These are phyloP conservation scores for Solanum pennellii DNA, from an alignment of 257 asterid genomes.

Conservation along the genomic window DNA sequence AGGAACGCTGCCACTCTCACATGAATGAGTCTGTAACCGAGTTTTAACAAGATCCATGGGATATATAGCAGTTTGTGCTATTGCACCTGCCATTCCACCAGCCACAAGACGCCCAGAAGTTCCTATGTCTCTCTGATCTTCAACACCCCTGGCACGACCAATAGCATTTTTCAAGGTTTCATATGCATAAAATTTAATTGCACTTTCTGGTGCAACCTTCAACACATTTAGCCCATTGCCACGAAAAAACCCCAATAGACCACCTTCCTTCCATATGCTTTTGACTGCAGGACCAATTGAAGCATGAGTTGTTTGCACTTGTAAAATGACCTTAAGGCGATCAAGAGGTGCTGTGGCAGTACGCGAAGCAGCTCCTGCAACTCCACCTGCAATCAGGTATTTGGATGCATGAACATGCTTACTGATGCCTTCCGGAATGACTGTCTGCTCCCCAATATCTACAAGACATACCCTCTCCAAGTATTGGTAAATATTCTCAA, in stretches of 20 bases:
- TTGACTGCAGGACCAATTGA: constrained; percentile 59
- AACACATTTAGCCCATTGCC: constrained; percentile 89
- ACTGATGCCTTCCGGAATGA: constrained; percentile 95
- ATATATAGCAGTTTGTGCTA: constrained; percentile 89
- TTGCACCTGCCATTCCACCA: constrained; percentile 99
- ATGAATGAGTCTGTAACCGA: constrained; percentile 66
- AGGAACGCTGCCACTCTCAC: constrained; percentile 66
- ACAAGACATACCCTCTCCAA: constrained; percentile 94
- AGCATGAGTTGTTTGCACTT: constrained; percentile 79
- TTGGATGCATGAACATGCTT: constrained; percentile 79
- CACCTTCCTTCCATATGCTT: constrained; percentile 71
- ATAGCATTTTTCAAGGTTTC: constrained; percentile 64
- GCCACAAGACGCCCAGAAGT: constrained; percentile 65
- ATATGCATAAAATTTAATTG: constrained; percentile 80
- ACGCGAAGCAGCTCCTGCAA: constrained; percentile 97
- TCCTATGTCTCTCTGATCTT: constrained; percentile 48
- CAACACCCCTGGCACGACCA: constrained; percentile 34
- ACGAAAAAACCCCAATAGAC: constrained; percentile 63
- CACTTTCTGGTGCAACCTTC: constrained; percentile 99
- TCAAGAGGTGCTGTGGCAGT: constrained; percentile 97
- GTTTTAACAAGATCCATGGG: constrained; percentile 99
- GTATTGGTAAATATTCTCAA: constrained; percentile 83
- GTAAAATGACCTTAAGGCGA: constrained; percentile 80
- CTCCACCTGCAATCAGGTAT: constrained; percentile 91
- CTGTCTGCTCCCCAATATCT: constrained; percentile 96